These are phyloP conservation scores for Tricholoma saponaceum DNA, from an alignment of 768 basidiomycete genomes.

Conservation along the genomic window DNA sequence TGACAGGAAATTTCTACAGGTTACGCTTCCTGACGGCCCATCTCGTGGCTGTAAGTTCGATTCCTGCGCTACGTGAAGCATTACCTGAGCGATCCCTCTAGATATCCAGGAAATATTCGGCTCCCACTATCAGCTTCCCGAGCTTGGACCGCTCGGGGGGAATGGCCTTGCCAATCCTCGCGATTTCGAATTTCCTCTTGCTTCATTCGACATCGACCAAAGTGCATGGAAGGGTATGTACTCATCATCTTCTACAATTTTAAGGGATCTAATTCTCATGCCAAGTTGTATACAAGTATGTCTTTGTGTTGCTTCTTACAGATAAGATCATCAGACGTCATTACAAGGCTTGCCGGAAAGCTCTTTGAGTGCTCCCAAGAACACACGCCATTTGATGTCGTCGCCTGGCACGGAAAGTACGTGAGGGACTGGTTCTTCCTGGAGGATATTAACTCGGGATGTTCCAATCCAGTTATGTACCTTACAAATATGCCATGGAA, in stretches of 20 bases:
- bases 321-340: background rate
- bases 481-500: conserved; percentile 63
- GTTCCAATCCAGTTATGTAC: conserved; percentile 44
- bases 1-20: conserved; percentile 20
- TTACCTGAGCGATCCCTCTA: conserved; percentile 14
- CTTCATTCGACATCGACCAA: conserved; percentile 63
- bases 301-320: background rate
- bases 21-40: conserved; percentile 52
- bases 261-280: background rate
- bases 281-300: conserved; percentile 47
- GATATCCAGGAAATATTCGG: conserved; percentile 65
- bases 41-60: conserved; percentile 52
- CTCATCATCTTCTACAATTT: background rate
- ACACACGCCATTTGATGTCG: conserved; percentile 70
- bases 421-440: conserved; percentile 13
- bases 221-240: conserved; percentile 51
- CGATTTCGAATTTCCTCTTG: conserved; percentile 64
- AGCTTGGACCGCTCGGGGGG: conserved; percentile 61
- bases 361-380: conserved; percentile 51
- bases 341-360: conserved; percentile 47
- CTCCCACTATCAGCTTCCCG: conserved; percentile 57
- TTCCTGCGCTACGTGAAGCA: background rate
- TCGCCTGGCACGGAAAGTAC: conserved; percentile 68
- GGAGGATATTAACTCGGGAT: background rate
- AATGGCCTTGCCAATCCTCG: conserved; percentile 63